Evolutionary conservation across 352 stramenopile species (phyloP).

Genomic region (Phytophthora uliginosa): DNA sequence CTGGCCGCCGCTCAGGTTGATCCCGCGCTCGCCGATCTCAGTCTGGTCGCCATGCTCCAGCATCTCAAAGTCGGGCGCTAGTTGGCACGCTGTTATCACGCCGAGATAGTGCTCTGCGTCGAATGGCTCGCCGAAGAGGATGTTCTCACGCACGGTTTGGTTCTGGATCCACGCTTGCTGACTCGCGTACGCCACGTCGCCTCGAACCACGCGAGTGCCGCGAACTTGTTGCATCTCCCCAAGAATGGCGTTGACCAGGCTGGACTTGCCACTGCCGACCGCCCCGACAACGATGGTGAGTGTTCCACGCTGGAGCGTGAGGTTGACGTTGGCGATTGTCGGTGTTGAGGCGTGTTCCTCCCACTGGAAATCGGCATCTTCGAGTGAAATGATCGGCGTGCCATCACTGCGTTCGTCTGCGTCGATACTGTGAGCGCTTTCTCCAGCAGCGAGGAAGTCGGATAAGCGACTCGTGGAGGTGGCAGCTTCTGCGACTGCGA

Average conservation of each 20-base stretch:
- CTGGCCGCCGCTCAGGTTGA: constrained; percentile 88
- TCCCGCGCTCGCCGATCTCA: constrained; percentile 92
- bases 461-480: constrained; percentile 36
- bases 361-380: constrained; percentile 24
- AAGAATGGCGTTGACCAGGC: constrained; percentile 55
- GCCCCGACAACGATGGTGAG: constrained; percentile 58
- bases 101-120: constrained; percentile 46
- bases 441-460: constrained; percentile 13
- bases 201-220: constrained; percentile 30
- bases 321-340: constrained; percentile 33
- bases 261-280: constrained; percentile 61
- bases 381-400: constrained; percentile 6
- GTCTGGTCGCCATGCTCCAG: constrained; percentile 91
- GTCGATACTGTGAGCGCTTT: background rate
- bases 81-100: constrained; percentile 77
- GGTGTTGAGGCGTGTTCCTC: constrained; percentile 4
- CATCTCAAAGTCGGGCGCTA: constrained; percentile 77
- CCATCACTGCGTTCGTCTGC: background rate
- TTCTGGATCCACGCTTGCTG: constrained; percentile 66
- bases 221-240: constrained; percentile 49
- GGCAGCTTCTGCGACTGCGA: constrained; percentile 55
- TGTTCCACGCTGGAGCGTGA: constrained; percentile 66
- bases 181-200: constrained; percentile 45
- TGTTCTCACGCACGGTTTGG: constrained; percentile 55
- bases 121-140: constrained; percentile 54